phyloP scores from a whole-genome alignment of 371 early-diverging fungal species.

The Circinella minor region DNA sequence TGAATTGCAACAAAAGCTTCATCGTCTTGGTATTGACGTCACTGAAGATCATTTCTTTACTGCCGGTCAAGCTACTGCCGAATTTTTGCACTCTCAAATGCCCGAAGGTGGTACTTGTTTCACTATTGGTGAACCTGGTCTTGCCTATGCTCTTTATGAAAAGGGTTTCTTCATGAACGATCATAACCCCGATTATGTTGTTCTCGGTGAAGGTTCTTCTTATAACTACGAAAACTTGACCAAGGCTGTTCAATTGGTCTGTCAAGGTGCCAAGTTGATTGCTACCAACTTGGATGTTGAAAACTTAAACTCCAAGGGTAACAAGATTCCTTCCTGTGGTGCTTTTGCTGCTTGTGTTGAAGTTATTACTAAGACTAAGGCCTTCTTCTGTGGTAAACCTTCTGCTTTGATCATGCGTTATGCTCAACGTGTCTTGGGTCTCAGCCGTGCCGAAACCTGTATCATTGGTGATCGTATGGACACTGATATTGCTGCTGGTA shows the following conservation, averaged over 20 bases:
- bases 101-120: slow-evolving; percentile 64
- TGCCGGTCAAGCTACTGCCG: slow-evolving; percentile 67
- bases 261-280: slow-evolving; percentile 64
- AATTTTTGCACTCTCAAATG: slow-evolving; percentile 65
- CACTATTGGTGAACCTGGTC: slow-evolving; percentile 70
- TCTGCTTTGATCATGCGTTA: slow-evolving; percentile 70
- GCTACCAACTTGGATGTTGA: slow-evolving; percentile 74
- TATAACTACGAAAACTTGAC: slow-evolving; percentile 68
- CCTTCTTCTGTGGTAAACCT: slow-evolving; percentile 75
- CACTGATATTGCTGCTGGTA: slow-evolving; percentile 67
- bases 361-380: slow-evolving; percentile 66
- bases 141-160: slow-evolving; percentile 69
- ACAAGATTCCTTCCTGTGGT: slow-evolving; percentile 64
- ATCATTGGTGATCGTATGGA: slow-evolving; percentile 78
- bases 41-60: slow-evolving; percentile 68
- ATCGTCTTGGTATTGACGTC: slow-evolving; percentile 64
- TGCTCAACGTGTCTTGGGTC: slow-evolving; percentile 62
- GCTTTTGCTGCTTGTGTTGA: slow-evolving; percentile 67
- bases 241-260: slow-evolving; percentile 65
- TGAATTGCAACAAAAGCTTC: slow-evolving; percentile 65
- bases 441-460: slow-evolving; percentile 63
- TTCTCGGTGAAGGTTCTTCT: slow-evolving; percentile 64
- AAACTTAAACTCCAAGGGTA: slow-evolving; percentile 58
- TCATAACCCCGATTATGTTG: slow-evolving; percentile 69
- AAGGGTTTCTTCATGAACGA: slow-evolving; percentile 71